phyloP scores from a whole-genome alignment of 176 grass and related monocot species.

The Secale cereale region DNA sequence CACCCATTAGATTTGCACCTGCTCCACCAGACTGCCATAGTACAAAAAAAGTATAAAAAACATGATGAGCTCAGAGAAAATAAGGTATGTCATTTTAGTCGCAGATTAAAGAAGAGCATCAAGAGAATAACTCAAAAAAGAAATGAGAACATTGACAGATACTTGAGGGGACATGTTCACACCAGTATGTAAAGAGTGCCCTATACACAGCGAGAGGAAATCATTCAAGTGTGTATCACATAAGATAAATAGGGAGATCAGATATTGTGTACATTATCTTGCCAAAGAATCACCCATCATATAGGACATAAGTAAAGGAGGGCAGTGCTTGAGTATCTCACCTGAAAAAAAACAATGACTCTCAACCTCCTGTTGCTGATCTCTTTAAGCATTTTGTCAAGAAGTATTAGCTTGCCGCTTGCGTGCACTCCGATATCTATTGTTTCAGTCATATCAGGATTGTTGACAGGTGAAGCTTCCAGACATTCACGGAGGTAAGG shows the following conservation, averaged over 20 bases:
- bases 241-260: not conserved
- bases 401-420: slow-evolving; percentile 64
- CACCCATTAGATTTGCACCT: slow-evolving; percentile 45
- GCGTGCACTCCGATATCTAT: slow-evolving; percentile 37
- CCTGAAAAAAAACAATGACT: slow-evolving; percentile 80
- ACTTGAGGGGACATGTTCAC: not conserved
- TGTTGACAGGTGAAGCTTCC: slow-evolving; percentile 32
- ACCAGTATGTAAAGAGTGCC: not conserved
- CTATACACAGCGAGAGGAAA: not conserved
- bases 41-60: slow-evolving; percentile 3
- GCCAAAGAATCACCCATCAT: not conserved
- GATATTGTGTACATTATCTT: slow-evolving; percentile 1
- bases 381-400: slow-evolving; percentile 72
- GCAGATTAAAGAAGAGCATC: not conserved
- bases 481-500: slow-evolving; percentile 50
- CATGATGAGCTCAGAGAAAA: slow-evolving; percentile 6
- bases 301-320: slow-evolving; percentile 8
- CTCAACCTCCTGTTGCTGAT: slow-evolving; percentile 42
- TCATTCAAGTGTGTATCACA: slow-evolving; percentile 1
- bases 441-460: slow-evolving; percentile 5
- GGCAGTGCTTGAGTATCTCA: slow-evolving; percentile 5
- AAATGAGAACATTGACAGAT: not conserved
- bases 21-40: slow-evolving; percentile 42
- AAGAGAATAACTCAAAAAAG: not conserved
- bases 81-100: not conserved